Percentiles rank a stretch among this genome's conserved stretches.
These are phyloP conservation scores for Rhododendron ovatum DNA, from an alignment of 148 eudicot species.

Conservation along the genomic window DNA sequence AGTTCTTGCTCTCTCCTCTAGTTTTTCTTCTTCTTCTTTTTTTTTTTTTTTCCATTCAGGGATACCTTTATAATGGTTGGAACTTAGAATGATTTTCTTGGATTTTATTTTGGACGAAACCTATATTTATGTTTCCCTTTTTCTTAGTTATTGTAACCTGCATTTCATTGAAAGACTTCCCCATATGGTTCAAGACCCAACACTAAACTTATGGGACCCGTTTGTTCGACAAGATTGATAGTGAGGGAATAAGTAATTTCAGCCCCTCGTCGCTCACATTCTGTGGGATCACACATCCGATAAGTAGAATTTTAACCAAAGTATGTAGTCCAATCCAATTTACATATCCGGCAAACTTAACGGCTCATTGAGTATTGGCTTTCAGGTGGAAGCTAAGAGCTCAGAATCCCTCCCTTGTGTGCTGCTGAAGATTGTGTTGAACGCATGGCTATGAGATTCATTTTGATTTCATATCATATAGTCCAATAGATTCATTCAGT, in stretches of 20 bases:
- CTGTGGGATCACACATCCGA: neutral
- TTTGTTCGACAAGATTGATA: neutral
- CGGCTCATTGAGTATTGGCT: neutral
- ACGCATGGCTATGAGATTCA: neutral
- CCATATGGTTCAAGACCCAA: neutral
- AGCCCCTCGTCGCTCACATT: neutral
- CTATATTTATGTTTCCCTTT: neutral
- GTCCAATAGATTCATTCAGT: neutral
- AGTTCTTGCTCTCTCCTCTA: neutral
- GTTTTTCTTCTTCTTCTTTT: neutral
- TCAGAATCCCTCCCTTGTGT: neutral
- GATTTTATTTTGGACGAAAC: neutral
- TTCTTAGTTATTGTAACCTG: neutral
- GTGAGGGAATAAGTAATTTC: neutral
- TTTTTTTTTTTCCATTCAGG: neutral
- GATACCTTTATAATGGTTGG: neutral
- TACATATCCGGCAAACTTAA: neutral
- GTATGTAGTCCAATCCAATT: neutral
- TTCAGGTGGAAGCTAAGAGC: neutral
- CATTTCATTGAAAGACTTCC: neutral
- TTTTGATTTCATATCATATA: neutral
- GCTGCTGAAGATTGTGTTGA: neutral
- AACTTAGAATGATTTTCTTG: neutral
- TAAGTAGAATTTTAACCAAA: neutral
- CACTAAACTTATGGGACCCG: neutral